Percentiles rank a stretch among this genome's conserved stretches.
Evolutionary conservation across 1,284 basidiomycete species (phyloP).

Genomic region (Ustilago tritici): DNA sequence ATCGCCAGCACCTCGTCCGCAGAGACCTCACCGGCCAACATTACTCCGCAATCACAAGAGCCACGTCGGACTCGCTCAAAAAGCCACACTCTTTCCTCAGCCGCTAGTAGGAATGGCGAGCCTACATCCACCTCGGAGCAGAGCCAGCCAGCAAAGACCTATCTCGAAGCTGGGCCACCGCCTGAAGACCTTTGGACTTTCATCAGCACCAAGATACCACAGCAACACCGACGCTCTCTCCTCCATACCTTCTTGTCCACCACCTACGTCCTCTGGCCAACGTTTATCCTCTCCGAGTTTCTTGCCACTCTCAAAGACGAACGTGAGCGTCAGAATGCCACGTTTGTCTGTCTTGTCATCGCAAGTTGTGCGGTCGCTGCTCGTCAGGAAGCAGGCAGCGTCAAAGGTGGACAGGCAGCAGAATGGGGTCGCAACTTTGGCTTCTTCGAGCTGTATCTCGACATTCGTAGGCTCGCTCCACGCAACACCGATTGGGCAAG

Average conservation of each 20-base stretch:
- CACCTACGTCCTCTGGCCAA: conserved; percentile 54
- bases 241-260: conserved; percentile 52
- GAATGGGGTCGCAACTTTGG: conserved; percentile 47
- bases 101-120: conserved; percentile 13
- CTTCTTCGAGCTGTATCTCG: conserved; percentile 53
- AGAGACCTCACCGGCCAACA: conserved; percentile 38
- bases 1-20: conserved; percentile 45
- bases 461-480: conserved; percentile 44
- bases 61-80: conserved; percentile 13
- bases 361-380: conserved; percentile 49
- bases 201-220: conserved; percentile 48
- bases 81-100: conserved; percentile 15
- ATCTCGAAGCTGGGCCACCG: conserved; percentile 34
- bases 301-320: conserved; percentile 49
- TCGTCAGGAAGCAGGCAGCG: conserved; percentile 49
- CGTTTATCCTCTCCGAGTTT: conserved; percentile 50
- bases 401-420: conserved; percentile 47
- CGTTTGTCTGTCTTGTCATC: conserved; percentile 52
- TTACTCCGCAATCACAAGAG: conserved; percentile 5
- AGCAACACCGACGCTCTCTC: conserved; percentile 48
- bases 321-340: conserved; percentile 32
- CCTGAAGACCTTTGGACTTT: conserved; percentile 49
- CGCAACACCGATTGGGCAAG: conserved; percentile 50
- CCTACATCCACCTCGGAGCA: conserved; percentile 8
- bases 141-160: conserved; percentile 31